phyloP scores from a whole-genome alignment of 257 asterid species.

The Datura wrightii region DNA sequence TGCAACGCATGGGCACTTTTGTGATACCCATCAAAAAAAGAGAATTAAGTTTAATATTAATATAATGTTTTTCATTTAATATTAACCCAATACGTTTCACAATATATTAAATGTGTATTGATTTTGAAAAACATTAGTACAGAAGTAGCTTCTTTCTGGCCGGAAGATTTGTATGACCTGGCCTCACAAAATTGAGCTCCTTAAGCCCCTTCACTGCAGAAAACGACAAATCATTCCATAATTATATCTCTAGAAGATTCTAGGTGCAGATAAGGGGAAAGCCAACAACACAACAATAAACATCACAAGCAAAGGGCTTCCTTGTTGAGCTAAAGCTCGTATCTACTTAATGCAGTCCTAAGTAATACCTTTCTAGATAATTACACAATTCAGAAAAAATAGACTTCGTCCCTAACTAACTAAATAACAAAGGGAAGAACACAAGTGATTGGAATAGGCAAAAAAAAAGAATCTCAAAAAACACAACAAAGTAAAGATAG shows the following conservation, averaged over 20 bases:
- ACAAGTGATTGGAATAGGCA: not conserved
- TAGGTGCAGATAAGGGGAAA: not conserved
- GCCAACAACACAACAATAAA: not conserved
- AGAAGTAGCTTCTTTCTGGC: too few species aligned
- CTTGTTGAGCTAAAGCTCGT: not conserved
- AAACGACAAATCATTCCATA: conserved; percentile 4
- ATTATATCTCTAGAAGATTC: conserved; percentile 5
- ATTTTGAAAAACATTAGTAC: too few species aligned
- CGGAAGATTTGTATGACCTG: too few species aligned
- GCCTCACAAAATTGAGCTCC: conserved; percentile 38
- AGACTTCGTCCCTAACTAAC: not conserved
- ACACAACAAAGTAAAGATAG: not conserved
- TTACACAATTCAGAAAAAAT: not conserved
- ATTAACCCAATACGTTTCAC: too few species aligned
- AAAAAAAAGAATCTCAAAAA: not conserved
- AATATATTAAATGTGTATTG: too few species aligned
- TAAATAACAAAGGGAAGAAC: not conserved
- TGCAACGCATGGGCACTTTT: too few species aligned
- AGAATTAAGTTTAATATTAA: too few species aligned
- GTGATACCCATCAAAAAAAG: too few species aligned
- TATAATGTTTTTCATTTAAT: too few species aligned
- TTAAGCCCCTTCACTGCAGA: conserved; percentile 43
- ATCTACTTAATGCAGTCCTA: not conserved
- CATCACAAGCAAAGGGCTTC: not conserved
- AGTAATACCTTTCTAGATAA: conserved; percentile 2